phyloP scores from a whole-genome alignment of 169 alveolate species.

The Theileria annulata region DNA sequence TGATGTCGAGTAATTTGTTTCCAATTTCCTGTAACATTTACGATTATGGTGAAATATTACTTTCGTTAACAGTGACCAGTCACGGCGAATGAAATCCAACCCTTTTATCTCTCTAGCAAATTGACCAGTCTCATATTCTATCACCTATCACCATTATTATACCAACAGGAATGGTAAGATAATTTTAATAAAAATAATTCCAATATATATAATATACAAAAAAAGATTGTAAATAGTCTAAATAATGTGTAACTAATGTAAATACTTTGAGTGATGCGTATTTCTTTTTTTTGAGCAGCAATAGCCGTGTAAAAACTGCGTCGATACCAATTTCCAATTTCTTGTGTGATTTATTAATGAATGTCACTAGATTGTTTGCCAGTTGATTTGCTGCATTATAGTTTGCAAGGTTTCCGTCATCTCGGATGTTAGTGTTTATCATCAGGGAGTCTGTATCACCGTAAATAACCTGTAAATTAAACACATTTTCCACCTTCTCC shows the following conservation, averaged over 20 bases:
- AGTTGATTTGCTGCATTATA: conserved; percentile 84
- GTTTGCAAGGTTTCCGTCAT: conserved; percentile 69
- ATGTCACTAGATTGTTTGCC: conserved; percentile 85
- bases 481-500: conserved; percentile 87
- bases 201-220: too few relatives aligned
- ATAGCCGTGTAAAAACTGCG: conserved; percentile 92
- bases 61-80: conserved; percentile 95
- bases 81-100: conserved; percentile 97
- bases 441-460: conserved; percentile 99
- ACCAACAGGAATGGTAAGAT: not conserved
- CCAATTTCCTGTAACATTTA: conserved; percentile 45
- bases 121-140: conserved; percentile 73
- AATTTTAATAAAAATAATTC: not conserved
- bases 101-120: conserved; percentile 94
- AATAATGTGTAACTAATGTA: not conserved
- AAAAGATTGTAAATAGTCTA: not conserved
- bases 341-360: conserved; percentile 91
- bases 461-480: conserved; percentile 91
- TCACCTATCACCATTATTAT: conserved; percentile 47
- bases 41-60: conserved; percentile 24
- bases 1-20: conserved; percentile 18
- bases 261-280: conserved; percentile 92
- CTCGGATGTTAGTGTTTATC: conserved; percentile 90
- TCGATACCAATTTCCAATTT: conserved; percentile 96
- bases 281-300: conserved; percentile 96